Percentiles rank a stretch among this genome's conserved stretches.
phyloP scores from a whole-genome alignment of 1,284 basidiomycete species.

The Coriolopsis trogii region DNA sequence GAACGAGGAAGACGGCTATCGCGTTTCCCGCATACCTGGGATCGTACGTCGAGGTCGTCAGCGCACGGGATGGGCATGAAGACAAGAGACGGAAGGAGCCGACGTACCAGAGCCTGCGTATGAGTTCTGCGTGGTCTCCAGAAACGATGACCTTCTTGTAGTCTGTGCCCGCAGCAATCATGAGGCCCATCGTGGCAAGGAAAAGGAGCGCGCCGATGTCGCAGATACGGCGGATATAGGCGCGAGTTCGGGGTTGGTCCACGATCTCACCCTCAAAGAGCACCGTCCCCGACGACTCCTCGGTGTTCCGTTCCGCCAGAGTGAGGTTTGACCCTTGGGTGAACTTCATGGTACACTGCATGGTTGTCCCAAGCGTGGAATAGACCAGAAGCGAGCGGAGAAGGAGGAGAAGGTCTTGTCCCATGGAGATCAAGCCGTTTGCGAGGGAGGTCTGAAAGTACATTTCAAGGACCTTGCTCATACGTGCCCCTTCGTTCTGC shows the following conservation, averaged over 20 bases:
- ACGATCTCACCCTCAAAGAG: slow-evolving; percentile 1
- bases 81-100: neutral
- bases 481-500: slow-evolving; percentile 22
- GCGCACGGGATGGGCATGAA: neutral
- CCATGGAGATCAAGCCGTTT: slow-evolving; percentile 35
- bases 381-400: slow-evolving; percentile 35
- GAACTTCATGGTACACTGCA: slow-evolving; percentile 1
- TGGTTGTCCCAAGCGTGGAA: slow-evolving; percentile 23
- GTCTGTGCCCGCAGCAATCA: slow-evolving; percentile 31
- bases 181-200: slow-evolving; percentile 27
- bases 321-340: no score
- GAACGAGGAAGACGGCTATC: slow-evolving; percentile 9
- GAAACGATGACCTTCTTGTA: slow-evolving; percentile 25
- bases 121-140: slow-evolving; percentile 19
- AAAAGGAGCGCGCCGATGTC: slow-evolving; percentile 25
- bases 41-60: no score
- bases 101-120: slow-evolving; percentile 27
- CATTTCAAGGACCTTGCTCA: slow-evolving; percentile 28
- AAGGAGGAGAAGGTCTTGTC: slow-evolving; percentile 28
- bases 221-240: slow-evolving; percentile 33
- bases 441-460: slow-evolving; percentile 37
- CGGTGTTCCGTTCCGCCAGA: no score
- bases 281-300: neutral
- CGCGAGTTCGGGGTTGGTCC: slow-evolving; percentile 32
- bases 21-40: slow-evolving; percentile 19